A percentile compares a stretch with the other conserved stretches of the same genome.
These are phyloP conservation scores for Fusarium anthophilum DNA, from an alignment of 2,329 filamentous ascomycete genomes.

Conservation along the genomic window DNA sequence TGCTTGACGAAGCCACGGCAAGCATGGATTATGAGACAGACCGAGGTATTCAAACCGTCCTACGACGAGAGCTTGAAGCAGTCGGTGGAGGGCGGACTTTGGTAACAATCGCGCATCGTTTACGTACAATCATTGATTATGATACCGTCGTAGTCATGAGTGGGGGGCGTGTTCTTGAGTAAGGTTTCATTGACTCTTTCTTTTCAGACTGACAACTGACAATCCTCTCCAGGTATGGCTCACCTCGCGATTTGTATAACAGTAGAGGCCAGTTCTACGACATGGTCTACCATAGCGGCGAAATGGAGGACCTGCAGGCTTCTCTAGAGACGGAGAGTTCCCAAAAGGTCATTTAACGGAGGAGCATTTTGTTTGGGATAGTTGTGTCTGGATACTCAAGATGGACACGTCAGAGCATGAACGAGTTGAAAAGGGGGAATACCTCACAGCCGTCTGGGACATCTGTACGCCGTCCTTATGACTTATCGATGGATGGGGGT, in stretches of 20 bases:
- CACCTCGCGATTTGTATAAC: constrained; percentile 57
- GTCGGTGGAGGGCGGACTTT: constrained; percentile 59
- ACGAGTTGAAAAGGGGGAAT: background rate
- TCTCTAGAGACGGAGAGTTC: constrained; percentile 41
- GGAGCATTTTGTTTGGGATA: background rate
- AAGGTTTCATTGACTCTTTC: constrained; percentile 36
- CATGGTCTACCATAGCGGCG: constrained; percentile 65
- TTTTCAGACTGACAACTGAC: background rate
- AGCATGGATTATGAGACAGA: constrained; percentile 69
- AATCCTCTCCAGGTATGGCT: constrained; percentile 50
- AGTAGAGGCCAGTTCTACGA: constrained; percentile 60
- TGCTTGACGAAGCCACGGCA: constrained; percentile 68
- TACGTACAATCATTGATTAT: constrained; percentile 68
- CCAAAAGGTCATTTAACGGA: background rate
- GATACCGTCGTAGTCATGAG: constrained; percentile 67
- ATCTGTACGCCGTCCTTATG: background rate
- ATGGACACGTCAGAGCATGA: background rate
- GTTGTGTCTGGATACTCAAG: background rate
- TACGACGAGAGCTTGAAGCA: constrained; percentile 59
- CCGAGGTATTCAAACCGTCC: constrained; percentile 62
- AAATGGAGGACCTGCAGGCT: constrained; percentile 57
- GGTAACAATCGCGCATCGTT: constrained; percentile 66
- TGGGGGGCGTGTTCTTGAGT: constrained; percentile 63
- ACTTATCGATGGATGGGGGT: background rate
- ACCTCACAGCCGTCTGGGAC: background rate